Conservation (phyloP, 331 rosid genomes). For the Rhamnella rubrinervis region DNA sequence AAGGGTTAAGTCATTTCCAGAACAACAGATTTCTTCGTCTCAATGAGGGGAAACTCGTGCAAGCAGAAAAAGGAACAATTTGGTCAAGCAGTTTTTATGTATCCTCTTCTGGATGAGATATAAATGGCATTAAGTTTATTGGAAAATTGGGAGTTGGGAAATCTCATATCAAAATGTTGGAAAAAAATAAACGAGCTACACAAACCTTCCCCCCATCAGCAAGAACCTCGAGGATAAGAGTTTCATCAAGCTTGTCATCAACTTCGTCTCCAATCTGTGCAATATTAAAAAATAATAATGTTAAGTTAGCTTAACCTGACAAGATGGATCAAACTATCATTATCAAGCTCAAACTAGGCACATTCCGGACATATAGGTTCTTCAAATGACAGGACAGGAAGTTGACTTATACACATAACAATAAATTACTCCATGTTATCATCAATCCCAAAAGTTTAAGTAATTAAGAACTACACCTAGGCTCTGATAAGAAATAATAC, state of each 20-base stretch:
- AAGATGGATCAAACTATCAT: too few species aligned
- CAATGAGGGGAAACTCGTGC: neutral
- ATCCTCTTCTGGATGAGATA: neutral
- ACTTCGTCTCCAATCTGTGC: conserved; percentile 54
- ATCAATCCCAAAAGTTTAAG: conserved; percentile 4
- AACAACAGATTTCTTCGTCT: neutral
- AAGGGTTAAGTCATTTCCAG: too few species aligned
- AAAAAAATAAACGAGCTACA: conserved; percentile 15
- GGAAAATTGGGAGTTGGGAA: neutral
- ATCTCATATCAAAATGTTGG: neutral
- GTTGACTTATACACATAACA: too few species aligned
- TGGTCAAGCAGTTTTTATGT: neutral
- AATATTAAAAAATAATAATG: conserved; percentile 13
- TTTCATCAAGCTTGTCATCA: conserved; percentile 58
- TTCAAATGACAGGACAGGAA: too few species aligned
- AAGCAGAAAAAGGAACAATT: neutral
- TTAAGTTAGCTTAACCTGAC: neutral
- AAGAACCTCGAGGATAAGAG: conserved; percentile 74
- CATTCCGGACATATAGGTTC: too few species aligned
- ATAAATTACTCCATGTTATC: neutral
- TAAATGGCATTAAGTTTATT: too few species aligned
- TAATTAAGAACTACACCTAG: neutral
- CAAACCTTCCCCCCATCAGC: conserved; percentile 93
- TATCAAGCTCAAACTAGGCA: too few species aligned
- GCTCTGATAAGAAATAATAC: too few species aligned